phyloP scores from a whole-genome alignment of 768 basidiomycete species.

The Pulveroboletus sp. region DNA sequence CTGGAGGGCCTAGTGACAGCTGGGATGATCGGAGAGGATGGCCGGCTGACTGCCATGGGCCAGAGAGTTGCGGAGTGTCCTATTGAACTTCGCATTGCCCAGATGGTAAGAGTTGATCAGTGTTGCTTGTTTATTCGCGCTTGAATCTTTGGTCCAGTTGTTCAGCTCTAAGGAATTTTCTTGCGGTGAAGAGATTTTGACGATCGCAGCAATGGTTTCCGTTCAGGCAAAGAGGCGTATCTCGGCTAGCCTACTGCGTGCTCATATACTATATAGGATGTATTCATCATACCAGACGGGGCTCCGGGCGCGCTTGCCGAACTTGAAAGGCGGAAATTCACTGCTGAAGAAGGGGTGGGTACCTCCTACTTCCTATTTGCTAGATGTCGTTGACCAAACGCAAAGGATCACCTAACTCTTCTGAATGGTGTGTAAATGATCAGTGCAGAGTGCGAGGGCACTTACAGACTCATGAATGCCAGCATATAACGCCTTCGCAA shows the following conservation, averaged over 20 bases:
- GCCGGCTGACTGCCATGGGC: constrained; percentile 72
- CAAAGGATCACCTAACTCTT: constrained; percentile 89
- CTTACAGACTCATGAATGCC: constrained; percentile 9
- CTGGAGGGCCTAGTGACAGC: constrained; percentile 77
- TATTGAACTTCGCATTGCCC: constrained; percentile 87
- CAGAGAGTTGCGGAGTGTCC: constrained; percentile 91
- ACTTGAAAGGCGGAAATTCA: constrained; percentile 92
- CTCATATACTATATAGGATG: constrained; percentile 52
- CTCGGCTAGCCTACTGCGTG: background rate
- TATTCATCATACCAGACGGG: constrained; percentile 86
- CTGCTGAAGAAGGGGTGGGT: constrained; percentile 92
- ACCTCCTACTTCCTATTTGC: too few relatives aligned
- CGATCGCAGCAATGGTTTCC: constrained; percentile 93
- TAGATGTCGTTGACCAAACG: background rate
- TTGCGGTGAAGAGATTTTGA: constrained; percentile 94
- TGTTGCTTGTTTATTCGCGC: background rate
- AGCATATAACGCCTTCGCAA: constrained; percentile 93
- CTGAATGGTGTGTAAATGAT: constrained; percentile 64
- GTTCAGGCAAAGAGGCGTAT: constrained; percentile 59
- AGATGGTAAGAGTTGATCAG: constrained; percentile 61
- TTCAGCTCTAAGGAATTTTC: constrained; percentile 80
- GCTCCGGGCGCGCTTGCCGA: constrained; percentile 83
- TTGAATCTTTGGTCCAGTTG: constrained; percentile 46
- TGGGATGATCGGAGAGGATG: constrained; percentile 82
- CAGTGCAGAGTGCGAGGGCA: background rate